Conservation (phyloP, 805 yeast species). For the Candida vartiovaarae region DNA sequence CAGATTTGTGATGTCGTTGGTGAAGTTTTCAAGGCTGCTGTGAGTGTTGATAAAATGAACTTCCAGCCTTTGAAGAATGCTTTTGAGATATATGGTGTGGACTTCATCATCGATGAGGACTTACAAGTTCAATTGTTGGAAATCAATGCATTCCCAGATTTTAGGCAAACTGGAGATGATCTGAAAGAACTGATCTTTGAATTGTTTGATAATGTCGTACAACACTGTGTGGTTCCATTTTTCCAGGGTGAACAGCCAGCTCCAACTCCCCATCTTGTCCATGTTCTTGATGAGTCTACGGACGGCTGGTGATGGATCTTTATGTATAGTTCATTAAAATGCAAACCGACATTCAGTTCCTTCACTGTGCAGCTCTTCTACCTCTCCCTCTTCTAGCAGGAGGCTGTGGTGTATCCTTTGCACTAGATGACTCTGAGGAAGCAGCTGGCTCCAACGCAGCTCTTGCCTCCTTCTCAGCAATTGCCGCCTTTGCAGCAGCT, state of each 20-base stretch:
- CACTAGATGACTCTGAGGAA: conserved; percentile 3
- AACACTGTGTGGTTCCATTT: conserved; percentile 43
- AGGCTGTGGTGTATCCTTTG: conserved; percentile 12
- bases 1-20: conserved; percentile 56
- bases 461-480: conserved; percentile 13
- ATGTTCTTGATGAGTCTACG: conserved; percentile 33
- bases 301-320: conserved; percentile 27
- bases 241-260: conserved; percentile 18
- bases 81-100: conserved; percentile 84
- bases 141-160: conserved; percentile 92
- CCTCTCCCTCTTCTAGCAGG: conserved; percentile 17
- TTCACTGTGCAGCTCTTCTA: conserved; percentile 1
- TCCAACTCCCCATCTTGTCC: conserved; percentile 23
- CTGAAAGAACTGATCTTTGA: conserved; percentile 59
- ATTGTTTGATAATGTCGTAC: conserved; percentile 53
- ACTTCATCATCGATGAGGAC: conserved; percentile 64
- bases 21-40: conserved; percentile 78
- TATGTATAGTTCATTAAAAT: not conserved
- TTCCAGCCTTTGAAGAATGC: conserved; percentile 79
- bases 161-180: conserved; percentile 86
- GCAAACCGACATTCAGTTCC: not conserved
- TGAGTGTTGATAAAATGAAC: conserved; percentile 72
- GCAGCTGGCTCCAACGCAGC: conserved; percentile 6
- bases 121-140: conserved; percentile 60
- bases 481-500: conserved; percentile 14